Percentiles rank a stretch among this genome's conserved stretches.
These are phyloP conservation scores for Naganishia vishniacii DNA, from an alignment of 768 basidiomycete genomes.

Conservation along the genomic window DNA sequence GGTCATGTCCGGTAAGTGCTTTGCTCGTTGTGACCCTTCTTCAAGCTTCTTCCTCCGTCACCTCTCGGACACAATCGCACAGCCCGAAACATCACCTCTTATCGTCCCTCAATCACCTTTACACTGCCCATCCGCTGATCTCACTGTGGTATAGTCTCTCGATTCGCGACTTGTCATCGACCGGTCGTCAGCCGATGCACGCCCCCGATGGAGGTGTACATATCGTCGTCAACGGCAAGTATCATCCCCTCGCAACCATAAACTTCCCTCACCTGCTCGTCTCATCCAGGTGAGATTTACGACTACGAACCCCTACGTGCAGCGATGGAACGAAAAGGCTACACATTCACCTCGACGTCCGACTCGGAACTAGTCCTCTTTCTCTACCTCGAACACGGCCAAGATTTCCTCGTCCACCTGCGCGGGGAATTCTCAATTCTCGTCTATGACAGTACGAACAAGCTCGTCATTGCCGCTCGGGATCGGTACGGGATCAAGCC, in stretches of 20 bases:
- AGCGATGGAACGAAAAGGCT: conserved; percentile 25
- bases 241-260: background rate
- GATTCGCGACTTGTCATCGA: conserved; percentile 39
- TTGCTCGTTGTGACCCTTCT: too few species aligned
- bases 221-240: conserved; percentile 42
- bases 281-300: background rate
- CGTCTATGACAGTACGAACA: conserved; percentile 32
- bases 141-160: conserved; percentile 32
- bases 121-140: background rate
- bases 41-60: too few species aligned
- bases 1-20: conserved; percentile 28
- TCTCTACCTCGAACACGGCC: conserved; percentile 36
- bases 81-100: too few species aligned
- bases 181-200: conserved; percentile 37
- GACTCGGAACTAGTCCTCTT: conserved; percentile 43
- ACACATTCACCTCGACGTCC: conserved; percentile 30
- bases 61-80: too few species aligned
- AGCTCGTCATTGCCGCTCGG: conserved; percentile 34
- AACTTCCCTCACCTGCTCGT: background rate
- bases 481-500: conserved; percentile 46
- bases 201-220: conserved; percentile 31
- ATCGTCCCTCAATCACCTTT: too few species aligned
- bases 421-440: conserved; percentile 40
- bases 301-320: conserved; percentile 36
- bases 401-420: conserved; percentile 34